Conservation (phyloP, 257 asterid genomes). For the Anisodus acutangulus region DNA sequence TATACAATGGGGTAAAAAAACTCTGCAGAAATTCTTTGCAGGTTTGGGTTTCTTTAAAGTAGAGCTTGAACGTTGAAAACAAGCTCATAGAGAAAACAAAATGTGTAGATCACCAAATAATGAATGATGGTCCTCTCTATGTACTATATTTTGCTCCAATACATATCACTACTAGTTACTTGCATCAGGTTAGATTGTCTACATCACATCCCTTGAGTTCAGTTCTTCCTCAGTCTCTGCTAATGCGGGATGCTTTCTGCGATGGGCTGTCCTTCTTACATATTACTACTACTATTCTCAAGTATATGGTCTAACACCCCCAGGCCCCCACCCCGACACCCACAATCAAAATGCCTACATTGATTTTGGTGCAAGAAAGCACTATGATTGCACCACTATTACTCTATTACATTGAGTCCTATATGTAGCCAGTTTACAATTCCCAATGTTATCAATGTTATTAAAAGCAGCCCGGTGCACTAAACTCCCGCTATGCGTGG, state of each 20-base stretch:
- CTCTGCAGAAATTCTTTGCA: slow-evolving; percentile 58
- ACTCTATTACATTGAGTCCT: background rate
- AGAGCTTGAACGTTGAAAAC: slow-evolving; percentile 24
- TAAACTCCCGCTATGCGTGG: too few relatives aligned
- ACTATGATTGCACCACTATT: background rate
- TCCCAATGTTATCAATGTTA: background rate
- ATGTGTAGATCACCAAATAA: background rate
- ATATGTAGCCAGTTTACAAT: background rate
- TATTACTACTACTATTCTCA: background rate
- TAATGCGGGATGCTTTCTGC: too few relatives aligned
- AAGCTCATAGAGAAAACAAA: background rate
- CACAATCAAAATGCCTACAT: background rate
- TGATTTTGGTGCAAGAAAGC: background rate
- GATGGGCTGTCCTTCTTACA: too few relatives aligned
- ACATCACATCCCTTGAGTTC: too few relatives aligned
- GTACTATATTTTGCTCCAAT: background rate
- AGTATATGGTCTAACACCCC: too few relatives aligned
- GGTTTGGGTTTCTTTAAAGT: slow-evolving; percentile 49
- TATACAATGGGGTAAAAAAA: slow-evolving; percentile 64
- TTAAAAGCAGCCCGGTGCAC: too few relatives aligned
- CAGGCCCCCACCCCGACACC: too few relatives aligned
- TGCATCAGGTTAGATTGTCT: too few relatives aligned
- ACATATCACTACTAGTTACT: background rate
- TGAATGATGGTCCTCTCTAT: background rate
- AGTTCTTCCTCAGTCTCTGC: too few relatives aligned